A percentile compares a stretch with the other conserved stretches of the same genome.
phyloP scores from a whole-genome alignment of 768 basidiomycete species.

The Boletus rufocinnamomeus region DNA sequence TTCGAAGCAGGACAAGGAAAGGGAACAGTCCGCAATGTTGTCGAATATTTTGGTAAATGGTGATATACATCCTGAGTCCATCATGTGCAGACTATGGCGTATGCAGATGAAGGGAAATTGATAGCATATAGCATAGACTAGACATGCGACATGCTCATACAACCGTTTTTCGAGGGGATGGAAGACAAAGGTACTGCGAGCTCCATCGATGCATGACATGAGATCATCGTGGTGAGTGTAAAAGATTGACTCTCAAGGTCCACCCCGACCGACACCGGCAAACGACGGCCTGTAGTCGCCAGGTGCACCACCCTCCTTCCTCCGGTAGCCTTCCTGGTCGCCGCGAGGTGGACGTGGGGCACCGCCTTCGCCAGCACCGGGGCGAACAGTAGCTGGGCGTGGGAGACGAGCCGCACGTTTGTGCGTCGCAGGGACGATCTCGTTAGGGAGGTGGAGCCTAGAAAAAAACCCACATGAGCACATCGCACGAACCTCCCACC shows the following conservation, averaged over 20 bases:
- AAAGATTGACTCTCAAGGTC: slow-evolving; percentile 59
- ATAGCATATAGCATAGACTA: slow-evolving; percentile 31
- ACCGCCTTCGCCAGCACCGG: slow-evolving; percentile 70
- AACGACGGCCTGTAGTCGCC: slow-evolving; percentile 90
- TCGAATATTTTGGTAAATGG: slow-evolving; percentile 46
- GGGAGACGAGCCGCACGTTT: slow-evolving; percentile 92
- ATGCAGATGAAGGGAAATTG: neutral
- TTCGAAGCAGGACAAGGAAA: slow-evolving; percentile 14
- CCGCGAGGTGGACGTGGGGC: slow-evolving; percentile 89
- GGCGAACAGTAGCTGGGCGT: slow-evolving; percentile 75
- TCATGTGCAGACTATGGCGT: neutral
- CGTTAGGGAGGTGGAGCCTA: slow-evolving; percentile 90
- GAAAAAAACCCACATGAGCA: neutral
- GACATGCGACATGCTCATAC: slow-evolving; percentile 37
- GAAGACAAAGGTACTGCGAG: neutral
- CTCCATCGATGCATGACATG: neutral
- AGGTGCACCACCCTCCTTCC: slow-evolving; percentile 85
- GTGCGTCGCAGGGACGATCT: slow-evolving; percentile 97
- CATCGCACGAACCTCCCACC: neutral
- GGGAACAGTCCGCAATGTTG: slow-evolving; percentile 38
- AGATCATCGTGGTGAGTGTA: neutral
- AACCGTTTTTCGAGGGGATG: slow-evolving; percentile 17
- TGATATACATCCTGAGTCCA: neutral
- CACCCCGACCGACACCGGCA: slow-evolving; percentile 87
- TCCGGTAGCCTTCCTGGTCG: slow-evolving; percentile 86